Evolutionary conservation across 768 basidiomycete genomes (phyloP), one percentile per base, ranked within the genome.

Genomic region (Pilatotrama ljubarskyi): DNA sequence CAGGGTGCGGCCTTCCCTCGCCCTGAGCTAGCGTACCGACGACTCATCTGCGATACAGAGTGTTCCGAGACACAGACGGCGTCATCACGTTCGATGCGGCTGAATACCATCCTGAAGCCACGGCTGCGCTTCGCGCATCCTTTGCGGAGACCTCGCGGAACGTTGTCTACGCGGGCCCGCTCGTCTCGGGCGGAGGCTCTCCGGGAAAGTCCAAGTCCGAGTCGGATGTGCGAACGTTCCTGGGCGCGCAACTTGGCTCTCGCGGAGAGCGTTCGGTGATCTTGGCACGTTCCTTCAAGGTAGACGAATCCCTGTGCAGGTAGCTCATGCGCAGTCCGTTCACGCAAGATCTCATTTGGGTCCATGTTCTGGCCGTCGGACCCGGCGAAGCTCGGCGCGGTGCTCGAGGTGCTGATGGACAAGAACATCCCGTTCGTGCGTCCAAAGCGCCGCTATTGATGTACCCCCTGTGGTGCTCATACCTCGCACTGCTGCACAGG

Each of bases 221-320:
- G 2, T 38, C 20, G 14, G 64, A 62, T n/a, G 50, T 64, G n/a
- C 17, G 43, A n/a, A 38, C 36, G 5, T 66, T 66, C 52, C n/a
- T 66, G 36, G 49, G 56, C 18, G 38, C 36, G n/a, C 51, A 52
- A 15, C 47, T 65, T 11, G 25, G 25, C 14, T 14, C 26, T 8
- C 51, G 63, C 40, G 68, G 68, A 7, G 49, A 48, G 47, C 51
- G 51, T 6, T 66, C 66, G 4, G 29, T 66, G 5, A 25, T 69
- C 2, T 63, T 66, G 35, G 67, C 63, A 13, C 47, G 67, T 49
- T 3, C 11, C 5, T 15, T 38, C 32, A 22, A 3, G 2, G 10
- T 10, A 11, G 20, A 22, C 14, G 36, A 38, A n/a, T n/a, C n/a
- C n/a, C n/a, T 32, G 29, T 4, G 10, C 5, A 32, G 29, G 29